These are phyloP conservation scores for Wallacemonas collosoma DNA, from an alignment of 208 protist genomes.

Conservation along the genomic window DNA sequence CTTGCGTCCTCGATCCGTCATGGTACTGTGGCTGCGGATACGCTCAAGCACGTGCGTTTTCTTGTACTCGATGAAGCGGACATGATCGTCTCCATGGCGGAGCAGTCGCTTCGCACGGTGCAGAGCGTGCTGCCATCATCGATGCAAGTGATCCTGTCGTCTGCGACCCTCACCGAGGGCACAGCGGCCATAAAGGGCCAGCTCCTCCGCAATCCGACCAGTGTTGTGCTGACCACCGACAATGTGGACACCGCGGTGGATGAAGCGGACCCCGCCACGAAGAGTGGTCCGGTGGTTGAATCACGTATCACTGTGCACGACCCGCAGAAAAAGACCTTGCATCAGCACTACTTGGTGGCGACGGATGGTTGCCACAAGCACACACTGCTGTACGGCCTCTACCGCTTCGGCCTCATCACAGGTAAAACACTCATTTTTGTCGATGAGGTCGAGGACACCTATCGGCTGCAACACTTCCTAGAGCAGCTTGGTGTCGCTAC, in stretches of 20 bases:
- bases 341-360: slow-evolving; percentile 89
- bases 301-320: slow-evolving; percentile 62
- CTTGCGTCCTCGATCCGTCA: slow-evolving; percentile 69
- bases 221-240: slow-evolving; percentile 86
- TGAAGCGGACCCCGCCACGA: slow-evolving; percentile 36
- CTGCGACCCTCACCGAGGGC: slow-evolving; percentile 93
- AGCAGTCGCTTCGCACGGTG: slow-evolving; percentile 89
- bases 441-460: slow-evolving; percentile 93
- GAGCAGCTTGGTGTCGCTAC: slow-evolving; percentile 93
- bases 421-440: slow-evolving; percentile 98
- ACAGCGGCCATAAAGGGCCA: slow-evolving; percentile 93
- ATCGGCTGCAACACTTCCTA: slow-evolving; percentile 96
- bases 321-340: slow-evolving; percentile 50
- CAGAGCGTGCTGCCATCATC: slow-evolving; percentile 81
- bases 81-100: slow-evolving; percentile 94
- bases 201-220: slow-evolving; percentile 93
- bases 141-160: slow-evolving; percentile 95
- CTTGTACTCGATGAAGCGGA: slow-evolving; percentile 97
- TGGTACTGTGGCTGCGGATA: slow-evolving; percentile 55
- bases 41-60: slow-evolving; percentile 65
- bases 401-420: slow-evolving; percentile 91
- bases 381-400: slow-evolving; percentile 94
- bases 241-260: slow-evolving; percentile 48
- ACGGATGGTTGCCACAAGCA: slow-evolving; percentile 92
- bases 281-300: slow-evolving; percentile 70